Evolutionary conservation across 2,329 filamentous ascomycete genomes (phyloP).

Genomic region (Simplicillium sp.): DNA sequence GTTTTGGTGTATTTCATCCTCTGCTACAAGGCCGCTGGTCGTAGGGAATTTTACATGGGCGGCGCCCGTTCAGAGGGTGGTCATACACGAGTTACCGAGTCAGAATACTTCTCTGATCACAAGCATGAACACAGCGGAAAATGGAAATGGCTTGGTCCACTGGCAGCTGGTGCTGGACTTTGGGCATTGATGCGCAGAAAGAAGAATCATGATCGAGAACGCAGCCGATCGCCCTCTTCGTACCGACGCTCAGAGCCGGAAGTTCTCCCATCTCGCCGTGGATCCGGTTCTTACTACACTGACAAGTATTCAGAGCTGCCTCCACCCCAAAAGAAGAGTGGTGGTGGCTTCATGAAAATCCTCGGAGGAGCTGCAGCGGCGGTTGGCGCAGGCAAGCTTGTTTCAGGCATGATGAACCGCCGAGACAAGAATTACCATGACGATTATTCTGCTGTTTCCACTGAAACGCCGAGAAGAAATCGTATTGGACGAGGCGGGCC

Average conservation of each 20-base stretch:
- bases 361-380: slow-evolving; percentile 51
- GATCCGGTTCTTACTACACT: slow-evolving; percentile 50
- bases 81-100: slow-evolving; percentile 27
- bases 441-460: slow-evolving; percentile 53
- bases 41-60: slow-evolving; percentile 45
- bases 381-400: slow-evolving; percentile 52
- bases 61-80: slow-evolving; percentile 46
- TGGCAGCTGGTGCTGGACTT: slow-evolving; percentile 41
- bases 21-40: slow-evolving; percentile 55
- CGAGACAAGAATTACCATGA: slow-evolving; percentile 43
- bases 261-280: slow-evolving; percentile 40
- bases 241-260: slow-evolving; percentile 32
- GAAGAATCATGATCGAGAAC: slow-evolving; percentile 27
- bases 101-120: slow-evolving; percentile 26
- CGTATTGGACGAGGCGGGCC: slow-evolving; percentile 24
- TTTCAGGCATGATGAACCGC: slow-evolving; percentile 48
- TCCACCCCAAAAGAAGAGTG: slow-evolving; percentile 24
- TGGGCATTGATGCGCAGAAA: slow-evolving; percentile 34
- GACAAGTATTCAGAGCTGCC: slow-evolving; percentile 54
- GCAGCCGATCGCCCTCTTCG: slow-evolving; percentile 26
- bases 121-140: slow-evolving; percentile 20
- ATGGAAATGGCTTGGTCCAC: slow-evolving; percentile 39
- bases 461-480: slow-evolving; percentile 46
- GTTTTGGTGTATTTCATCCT: slow-evolving; percentile 71
- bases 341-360: slow-evolving; percentile 51